Evolutionary conservation across 1,139 yeast genomes (phyloP).

Genomic region (Lodderomyces pseudojiufengensis): DNA sequence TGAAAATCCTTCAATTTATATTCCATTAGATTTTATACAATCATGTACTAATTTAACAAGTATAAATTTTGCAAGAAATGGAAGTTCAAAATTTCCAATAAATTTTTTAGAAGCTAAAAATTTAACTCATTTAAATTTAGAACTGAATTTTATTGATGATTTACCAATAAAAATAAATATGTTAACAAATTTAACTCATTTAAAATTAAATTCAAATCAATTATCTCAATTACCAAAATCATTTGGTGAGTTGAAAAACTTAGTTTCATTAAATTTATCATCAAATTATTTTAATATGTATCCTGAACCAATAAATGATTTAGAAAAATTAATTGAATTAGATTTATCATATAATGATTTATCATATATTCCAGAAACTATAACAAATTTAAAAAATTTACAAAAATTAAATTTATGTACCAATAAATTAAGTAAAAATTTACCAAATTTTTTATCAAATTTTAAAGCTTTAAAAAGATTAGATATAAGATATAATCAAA

Average conservation of each 20-base stretch:
- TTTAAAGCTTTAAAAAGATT: constrained; percentile 63
- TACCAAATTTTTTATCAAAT: constrained; percentile 53
- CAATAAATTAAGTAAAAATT: constrained; percentile 55
- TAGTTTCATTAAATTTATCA: constrained; percentile 67
- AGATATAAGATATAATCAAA: constrained; percentile 73
- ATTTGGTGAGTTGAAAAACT: constrained; percentile 51
- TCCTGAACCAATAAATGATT: constrained; percentile 66
- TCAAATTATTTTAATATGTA: constrained; percentile 71
- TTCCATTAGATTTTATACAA: constrained; percentile 84
- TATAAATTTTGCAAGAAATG: constrained; percentile 67
- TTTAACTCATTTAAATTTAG: constrained; percentile 69
- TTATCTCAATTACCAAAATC: constrained; percentile 61
- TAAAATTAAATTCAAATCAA: constrained; percentile 72
- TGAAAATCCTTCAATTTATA: constrained; percentile 77
- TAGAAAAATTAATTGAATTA: constrained; percentile 59
- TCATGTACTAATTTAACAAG: constrained; percentile 69
- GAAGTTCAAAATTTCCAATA: constrained; percentile 69
- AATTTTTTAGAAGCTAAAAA: constrained; percentile 68
- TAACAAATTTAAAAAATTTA: constrained; percentile 55
- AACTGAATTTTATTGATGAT: constrained; percentile 68
- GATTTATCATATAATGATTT: constrained; percentile 84
- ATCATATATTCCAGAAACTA: constrained; percentile 54
- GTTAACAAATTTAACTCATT: constrained; percentile 49
- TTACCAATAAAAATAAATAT: constrained; percentile 58
- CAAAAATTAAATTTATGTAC: constrained; percentile 73